Conservation (phyloP, 768 basidiomycete genomes). For the Mycena capillaripes region DNA sequence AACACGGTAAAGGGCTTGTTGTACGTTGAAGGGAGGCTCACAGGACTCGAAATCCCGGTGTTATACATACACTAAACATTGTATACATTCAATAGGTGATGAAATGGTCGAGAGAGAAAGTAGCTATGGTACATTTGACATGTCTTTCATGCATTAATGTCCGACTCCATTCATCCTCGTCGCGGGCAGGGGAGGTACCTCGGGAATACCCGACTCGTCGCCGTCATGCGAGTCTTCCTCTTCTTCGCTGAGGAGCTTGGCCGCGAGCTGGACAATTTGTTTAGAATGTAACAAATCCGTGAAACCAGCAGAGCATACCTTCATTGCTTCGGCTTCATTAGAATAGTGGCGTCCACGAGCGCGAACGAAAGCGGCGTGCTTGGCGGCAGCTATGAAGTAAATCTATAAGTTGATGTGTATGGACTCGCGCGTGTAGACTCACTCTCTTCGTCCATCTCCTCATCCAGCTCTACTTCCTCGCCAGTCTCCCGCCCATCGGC, state of each 20-base stretch:
- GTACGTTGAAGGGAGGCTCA: too few species aligned
- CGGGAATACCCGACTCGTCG: constrained; percentile 34
- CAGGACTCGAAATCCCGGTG: too few species aligned
- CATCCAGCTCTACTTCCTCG: constrained; percentile 80
- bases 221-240: constrained; percentile 59
- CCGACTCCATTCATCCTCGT: constrained; percentile 20
- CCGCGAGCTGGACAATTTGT: constrained; percentile 68
- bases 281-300: constrained; percentile 13
- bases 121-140: constrained; percentile 15
- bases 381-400: constrained; percentile 73
- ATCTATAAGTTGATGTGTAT: constrained; percentile 6
- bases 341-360: constrained; percentile 90
- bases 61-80: neutral
- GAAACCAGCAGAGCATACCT: constrained; percentile 60
- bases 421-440: constrained; percentile 41
- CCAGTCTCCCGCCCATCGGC: constrained; percentile 69
- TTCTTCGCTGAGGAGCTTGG: constrained; percentile 73
- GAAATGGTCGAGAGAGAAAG: neutral
- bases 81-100: constrained; percentile 1
- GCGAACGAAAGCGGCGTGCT: constrained; percentile 85
- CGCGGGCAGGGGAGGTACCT: constrained; percentile 33
- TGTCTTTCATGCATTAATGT: constrained; percentile 20
- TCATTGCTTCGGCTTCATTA: constrained; percentile 94
- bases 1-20: too few species aligned
- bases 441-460: constrained; percentile 95